Conservation (phyloP, 805 yeast genomes). For the Saccharomycopsis lassenensis region DNA sequence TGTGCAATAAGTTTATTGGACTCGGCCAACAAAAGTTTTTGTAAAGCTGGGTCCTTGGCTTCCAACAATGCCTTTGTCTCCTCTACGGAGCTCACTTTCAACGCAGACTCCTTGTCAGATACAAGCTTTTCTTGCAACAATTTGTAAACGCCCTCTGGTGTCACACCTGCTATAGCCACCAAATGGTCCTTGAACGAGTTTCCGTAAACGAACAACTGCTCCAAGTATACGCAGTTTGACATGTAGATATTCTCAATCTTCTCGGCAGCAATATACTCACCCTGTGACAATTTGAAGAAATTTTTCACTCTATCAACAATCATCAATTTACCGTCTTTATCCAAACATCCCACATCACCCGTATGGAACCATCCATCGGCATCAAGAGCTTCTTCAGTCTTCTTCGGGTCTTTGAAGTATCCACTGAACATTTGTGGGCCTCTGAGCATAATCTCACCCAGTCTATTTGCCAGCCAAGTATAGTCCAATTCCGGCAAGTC, state of each 20-base stretch:
- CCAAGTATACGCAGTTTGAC: conserved; percentile 30
- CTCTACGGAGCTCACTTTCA: not conserved
- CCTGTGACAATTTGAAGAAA: conserved; percentile 49
- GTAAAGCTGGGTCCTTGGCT: conserved; percentile 6
- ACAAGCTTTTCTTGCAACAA: not conserved
- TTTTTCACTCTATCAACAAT: conserved; percentile 58
- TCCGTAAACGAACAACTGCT: conserved; percentile 45
- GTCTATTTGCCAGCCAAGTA: conserved; percentile 22
- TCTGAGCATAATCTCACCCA: conserved; percentile 46
- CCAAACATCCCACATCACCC: conserved; percentile 41
- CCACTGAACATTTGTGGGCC: conserved; percentile 45
- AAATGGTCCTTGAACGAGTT: conserved; percentile 40
- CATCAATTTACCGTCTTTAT: conserved; percentile 27
- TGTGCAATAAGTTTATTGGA: conserved; percentile 30
- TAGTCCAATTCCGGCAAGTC: conserved; percentile 44
- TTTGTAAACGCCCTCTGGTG: conserved; percentile 28
- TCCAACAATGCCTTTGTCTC: conserved; percentile 9
- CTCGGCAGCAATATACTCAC: conserved; percentile 56
- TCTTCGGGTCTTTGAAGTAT: conserved; percentile 39
- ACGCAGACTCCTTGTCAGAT: not conserved
- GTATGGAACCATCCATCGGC: conserved; percentile 47
- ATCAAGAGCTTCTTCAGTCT: conserved; percentile 34
- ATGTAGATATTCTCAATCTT: conserved; percentile 48
- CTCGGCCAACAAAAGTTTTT: conserved; percentile 23
- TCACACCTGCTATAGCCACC: conserved; percentile 47